These are phyloP conservation scores for Amoebophrya sp. DNA, from an alignment of 169 alveolate species.

Conservation along the genomic window DNA sequence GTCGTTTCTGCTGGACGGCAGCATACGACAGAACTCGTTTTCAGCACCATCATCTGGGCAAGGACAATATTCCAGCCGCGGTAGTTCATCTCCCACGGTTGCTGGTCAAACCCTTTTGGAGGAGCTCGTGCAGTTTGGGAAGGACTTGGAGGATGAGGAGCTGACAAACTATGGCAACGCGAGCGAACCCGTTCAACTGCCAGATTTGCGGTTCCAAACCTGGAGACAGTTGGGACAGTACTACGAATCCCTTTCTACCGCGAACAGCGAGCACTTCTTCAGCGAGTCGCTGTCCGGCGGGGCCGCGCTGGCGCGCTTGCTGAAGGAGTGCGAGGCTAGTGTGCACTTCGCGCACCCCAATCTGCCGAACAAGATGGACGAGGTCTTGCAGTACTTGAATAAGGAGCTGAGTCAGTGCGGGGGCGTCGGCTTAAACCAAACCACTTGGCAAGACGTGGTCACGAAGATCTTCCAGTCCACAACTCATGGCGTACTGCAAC, in stretches of 20 bases:
- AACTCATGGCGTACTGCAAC: not conserved
- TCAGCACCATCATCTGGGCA: too few species aligned
- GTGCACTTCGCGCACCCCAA: not conserved
- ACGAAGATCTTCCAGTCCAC: not conserved
- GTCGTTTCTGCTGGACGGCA: not conserved
- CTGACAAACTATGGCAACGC: not conserved
- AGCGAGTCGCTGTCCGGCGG: not conserved
- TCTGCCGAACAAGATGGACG: not conserved
- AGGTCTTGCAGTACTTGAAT: not conserved
- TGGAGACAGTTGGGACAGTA: not conserved
- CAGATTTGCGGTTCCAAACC: not conserved
- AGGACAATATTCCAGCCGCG: too few species aligned
- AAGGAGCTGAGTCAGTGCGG: not conserved
- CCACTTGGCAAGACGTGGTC: not conserved
- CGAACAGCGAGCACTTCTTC: not conserved
- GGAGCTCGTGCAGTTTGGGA: too few species aligned
- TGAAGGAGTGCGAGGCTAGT: not conserved
- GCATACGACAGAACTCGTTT: not conserved
- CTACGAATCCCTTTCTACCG: not conserved
- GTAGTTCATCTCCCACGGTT: too few species aligned
- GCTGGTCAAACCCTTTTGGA: too few species aligned
- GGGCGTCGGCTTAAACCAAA: not conserved
- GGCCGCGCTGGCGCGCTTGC: not conserved
- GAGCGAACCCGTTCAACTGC: not conserved
- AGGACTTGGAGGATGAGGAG: not conserved